These are phyloP conservation scores for Diaporthe sp. DNA, from an alignment of 2,329 filamentous ascomycete species.

Conservation along the genomic window DNA sequence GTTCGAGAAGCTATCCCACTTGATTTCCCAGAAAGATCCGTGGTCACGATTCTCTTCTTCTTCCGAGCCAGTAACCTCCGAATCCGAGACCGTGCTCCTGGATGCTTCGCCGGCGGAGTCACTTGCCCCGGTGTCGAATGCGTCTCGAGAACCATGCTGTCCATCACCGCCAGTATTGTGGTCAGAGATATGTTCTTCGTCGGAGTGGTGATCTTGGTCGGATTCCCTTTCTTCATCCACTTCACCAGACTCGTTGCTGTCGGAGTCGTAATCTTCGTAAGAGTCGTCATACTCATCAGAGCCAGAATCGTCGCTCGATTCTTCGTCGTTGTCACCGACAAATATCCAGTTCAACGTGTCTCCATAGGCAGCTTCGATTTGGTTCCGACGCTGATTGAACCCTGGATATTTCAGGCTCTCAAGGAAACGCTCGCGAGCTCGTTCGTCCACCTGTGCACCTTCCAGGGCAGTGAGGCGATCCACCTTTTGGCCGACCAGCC, in stretches of 20 bases:
- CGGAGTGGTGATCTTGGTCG: background rate
- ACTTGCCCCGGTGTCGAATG: background rate
- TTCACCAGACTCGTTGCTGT: background rate
- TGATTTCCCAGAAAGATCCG: background rate
- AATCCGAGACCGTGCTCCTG: background rate
- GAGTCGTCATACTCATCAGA: background rate
- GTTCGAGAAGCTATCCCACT: slow-evolving; percentile 24
- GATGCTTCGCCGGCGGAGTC: background rate
- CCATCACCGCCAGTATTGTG: background rate
- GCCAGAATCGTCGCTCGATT: background rate
- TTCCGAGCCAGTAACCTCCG: background rate
- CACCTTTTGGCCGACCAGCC: background rate
- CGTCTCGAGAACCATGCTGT: background rate
- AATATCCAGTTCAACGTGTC: slow-evolving; percentile 6
- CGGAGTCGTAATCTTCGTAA: background rate
- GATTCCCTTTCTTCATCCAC: background rate
- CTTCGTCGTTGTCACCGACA: background rate
- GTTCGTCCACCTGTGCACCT: background rate
- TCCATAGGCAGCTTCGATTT: background rate
- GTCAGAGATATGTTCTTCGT: no score
- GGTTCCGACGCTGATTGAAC: slow-evolving; percentile 5
- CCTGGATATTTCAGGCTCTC: slow-evolving; percentile 17
- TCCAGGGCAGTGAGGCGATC: background rate
- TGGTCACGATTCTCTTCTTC: background rate
- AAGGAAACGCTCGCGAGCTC: background rate